Base-by-base conservation (phyloP, 2,329 filamentous ascomycete species). In the Moelleriella libera region DNA sequence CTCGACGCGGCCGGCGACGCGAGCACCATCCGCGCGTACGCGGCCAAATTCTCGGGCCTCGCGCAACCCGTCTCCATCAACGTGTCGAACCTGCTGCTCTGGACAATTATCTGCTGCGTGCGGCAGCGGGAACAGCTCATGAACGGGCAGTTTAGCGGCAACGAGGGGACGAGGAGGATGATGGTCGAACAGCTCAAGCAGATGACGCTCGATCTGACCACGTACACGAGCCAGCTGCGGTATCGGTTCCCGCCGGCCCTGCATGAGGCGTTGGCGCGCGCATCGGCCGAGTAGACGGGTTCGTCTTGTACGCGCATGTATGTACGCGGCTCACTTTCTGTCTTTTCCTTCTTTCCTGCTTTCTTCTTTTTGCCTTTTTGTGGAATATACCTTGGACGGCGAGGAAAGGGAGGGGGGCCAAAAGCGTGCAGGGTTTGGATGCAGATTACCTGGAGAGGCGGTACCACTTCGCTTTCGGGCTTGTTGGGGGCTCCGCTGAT, bases 181-280 rank as follows among this genome's bases (percentile, higher is more conserved):
- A 75, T 88, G 66, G 80, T 83, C 46, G 80, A 83, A 49, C 74
- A 83, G 57, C 70, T 94, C 58, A 78, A 84, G 67, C 79, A 84
- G 63, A 87, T 85, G 69, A 88, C 86, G 40, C 81, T 88, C 63
- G 90, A 97, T 65, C 67, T 96, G 57, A 95, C 92, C 70, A 85
- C 92, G 11, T 97, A 95, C 70, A 90, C 88, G 12, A 90, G 88
- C 48, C 80, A 95, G 74, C 80, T 97, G 60, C 82, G 86, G 60
- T 97, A 95, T 67, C 82, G 92, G 59, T 76, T 97, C 68, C 87
- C 88, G 45, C 84, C 86, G 39, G 78, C 85, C 58, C 75, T 97
- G 48, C 90, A 94, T 66, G 90, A 96, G 70, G 85, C 84, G 52
- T 69, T 97, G 59, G 89, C 88, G 45, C 78, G 83, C 60, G 88